A percentile compares a stretch with the other conserved stretches of the same genome.
phyloP scores from a whole-genome alignment of 345 rosid species.

The Eucalyptus leucophloia region DNA sequence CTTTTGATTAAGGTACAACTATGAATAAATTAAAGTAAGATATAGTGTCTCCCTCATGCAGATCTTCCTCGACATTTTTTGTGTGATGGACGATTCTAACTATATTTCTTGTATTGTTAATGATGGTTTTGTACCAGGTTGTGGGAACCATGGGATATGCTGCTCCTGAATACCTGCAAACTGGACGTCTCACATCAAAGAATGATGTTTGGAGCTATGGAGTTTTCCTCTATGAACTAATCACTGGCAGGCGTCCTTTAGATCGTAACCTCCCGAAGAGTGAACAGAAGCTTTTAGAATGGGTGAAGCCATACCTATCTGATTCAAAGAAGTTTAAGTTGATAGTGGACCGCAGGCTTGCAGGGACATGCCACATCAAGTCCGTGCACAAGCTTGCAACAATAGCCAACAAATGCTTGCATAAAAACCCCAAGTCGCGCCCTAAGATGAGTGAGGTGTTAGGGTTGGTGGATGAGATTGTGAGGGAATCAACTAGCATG shows the following conservation, averaged over 20 bases:
- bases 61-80: neutral
- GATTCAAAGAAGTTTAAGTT: constrained; percentile 40
- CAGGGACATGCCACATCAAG: constrained; percentile 29
- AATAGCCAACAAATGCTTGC: constrained; percentile 69
- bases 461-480: constrained; percentile 45
- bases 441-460: constrained; percentile 94
- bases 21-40: neutral
- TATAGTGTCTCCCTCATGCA: neutral
- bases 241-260: constrained; percentile 77
- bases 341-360: constrained; percentile 64
- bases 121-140: constrained; percentile 29
- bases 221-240: constrained; percentile 86
- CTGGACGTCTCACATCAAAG: constrained; percentile 77
- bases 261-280: constrained; percentile 69
- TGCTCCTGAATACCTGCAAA: constrained; percentile 79
- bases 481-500: constrained; percentile 22
- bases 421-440: constrained; percentile 57
- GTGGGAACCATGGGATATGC: constrained; percentile 95
- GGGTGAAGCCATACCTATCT: constrained; percentile 70
- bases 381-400: constrained; percentile 51
- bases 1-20: neutral
- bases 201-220: constrained; percentile 92
- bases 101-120: neutral
- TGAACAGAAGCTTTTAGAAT: constrained; percentile 81
- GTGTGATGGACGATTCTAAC: neutral